Evolutionary conservation across 257 asterid species (phyloP).

Genomic region (Parsonsia alboflavescens): DNA sequence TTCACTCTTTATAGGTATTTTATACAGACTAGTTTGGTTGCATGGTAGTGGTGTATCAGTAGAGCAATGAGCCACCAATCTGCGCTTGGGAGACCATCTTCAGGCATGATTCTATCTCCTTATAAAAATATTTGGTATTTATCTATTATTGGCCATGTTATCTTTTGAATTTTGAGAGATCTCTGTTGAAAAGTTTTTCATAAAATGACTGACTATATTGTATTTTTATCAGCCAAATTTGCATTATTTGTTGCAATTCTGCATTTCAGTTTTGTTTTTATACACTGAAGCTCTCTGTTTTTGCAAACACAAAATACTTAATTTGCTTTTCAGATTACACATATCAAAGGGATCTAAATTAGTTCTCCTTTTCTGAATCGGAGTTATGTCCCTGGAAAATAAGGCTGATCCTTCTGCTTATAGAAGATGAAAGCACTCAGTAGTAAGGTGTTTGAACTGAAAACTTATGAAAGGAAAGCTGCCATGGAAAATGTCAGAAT

Average conservation of each 20-base stretch:
- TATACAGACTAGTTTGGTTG: neutral
- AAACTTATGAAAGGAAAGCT: neutral
- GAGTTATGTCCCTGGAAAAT: neutral
- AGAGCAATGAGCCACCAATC: slow-evolving; percentile 14
- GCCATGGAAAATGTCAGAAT: neutral
- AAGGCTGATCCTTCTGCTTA: neutral
- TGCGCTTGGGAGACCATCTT: slow-evolving; percentile 13
- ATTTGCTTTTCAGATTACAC: neutral
- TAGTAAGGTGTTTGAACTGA: neutral
- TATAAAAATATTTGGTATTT: neutral
- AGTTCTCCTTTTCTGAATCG: neutral
- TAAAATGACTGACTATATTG: neutral
- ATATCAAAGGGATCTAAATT: neutral
- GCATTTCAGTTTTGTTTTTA: neutral
- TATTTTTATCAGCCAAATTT: neutral
- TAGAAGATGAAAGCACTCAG: slow-evolving; percentile 1
- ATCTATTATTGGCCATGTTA: neutral
- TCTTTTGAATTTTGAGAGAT: neutral
- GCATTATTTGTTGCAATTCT: neutral
- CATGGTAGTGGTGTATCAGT: slow-evolving; percentile 3
- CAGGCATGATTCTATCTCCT: slow-evolving; percentile 7
- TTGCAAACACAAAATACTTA: neutral
- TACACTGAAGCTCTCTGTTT: neutral
- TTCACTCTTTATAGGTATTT: neutral
- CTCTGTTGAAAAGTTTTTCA: neutral